Base-by-base conservation (phyloP, 2,329 filamentous ascomycete genomes). In the Monilinia polystroma region DNA sequence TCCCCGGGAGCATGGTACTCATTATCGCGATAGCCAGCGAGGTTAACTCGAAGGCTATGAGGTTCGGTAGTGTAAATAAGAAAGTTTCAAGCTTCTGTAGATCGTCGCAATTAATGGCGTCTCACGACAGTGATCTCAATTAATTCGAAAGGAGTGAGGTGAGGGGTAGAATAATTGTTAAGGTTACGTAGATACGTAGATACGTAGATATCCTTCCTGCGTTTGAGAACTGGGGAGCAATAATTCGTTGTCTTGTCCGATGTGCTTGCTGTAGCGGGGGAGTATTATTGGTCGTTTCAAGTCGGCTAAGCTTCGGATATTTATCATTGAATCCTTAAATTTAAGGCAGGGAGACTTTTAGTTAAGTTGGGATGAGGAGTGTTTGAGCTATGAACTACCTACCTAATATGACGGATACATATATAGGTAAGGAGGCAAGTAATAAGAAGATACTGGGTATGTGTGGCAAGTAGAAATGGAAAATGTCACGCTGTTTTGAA, bases 1-100 rank as follows among this genome's bases (percentile, higher is more conserved):
- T 68, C 75, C 84, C 83, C 68, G 83, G 84, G 81, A 88, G 85
- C 86, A 89, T 89, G 70, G 68, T 77, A 75, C 63, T 49, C 45
- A 59, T 62, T 65, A 57, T 47, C 54, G 63, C 67, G 59, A 63
- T 60, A 70, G 70, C 67, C 69, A 66, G 66, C 68, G 64, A 71
- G 64, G 56, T 55, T 47, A 64, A 69, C 69, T 70, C 62, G 67
- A 68, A 64, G 72, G 70, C 66, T 71, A 59, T 47, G n/a, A 55
- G 63, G 52, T 65, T n/a, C 32, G 51, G 53, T 18, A n/a, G 43
- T 43, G 49, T 23, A 16, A 32, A 55, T 63, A 43, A 32, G 60
- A 43, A 54, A 63, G 60, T 43, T 32, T 14, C 38, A 14, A 49
- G 45, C 58, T 26, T 38, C 26, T 26, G 35, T 35, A 38, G 58